Evolutionary conservation across 345 rosid species (phyloP), one percentile per base, ranked within the genome.

Genomic region (Populus nigra): DNA sequence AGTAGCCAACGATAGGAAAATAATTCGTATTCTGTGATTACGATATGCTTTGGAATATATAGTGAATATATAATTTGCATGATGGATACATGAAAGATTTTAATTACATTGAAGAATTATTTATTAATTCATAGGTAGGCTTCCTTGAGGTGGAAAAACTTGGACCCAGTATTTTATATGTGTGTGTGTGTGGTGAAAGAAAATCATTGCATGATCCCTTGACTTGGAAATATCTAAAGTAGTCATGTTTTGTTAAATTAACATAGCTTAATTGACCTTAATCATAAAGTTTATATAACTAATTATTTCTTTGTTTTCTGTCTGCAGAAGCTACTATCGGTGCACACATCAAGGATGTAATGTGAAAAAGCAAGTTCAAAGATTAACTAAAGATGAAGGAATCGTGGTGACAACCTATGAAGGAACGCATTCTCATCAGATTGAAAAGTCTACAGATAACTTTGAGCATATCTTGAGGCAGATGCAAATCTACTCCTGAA

Each of bases 311-410:
- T 29, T 8, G 41, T 68, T 79, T 36, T 1, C 55, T 71, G 23
- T n/a, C 38, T 47, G 8, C 53, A 82, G 85, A 66, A 82, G 85
- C 79, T 82, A 82, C 62, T 82, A 82, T 38, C 55, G 85, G 43
- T 82, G 85, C 22, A 82, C 85, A 11, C 76, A 82, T 67, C 76
- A 78, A 71, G 85, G 85, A 4, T 82, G 85, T 65, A 82, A 65
- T 12, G 85, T 82, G 69, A 82, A 82, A 27, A 82, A 82, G 33
- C 85, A 82, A 78, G 82, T 82, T 22, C 85, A 82, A 17, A 76
- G 85, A 74, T 59, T 78, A 67, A 82, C 82, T 7, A 71, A 73
- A 53, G 85, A 82, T 35, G 85, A 82, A 71, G 79, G 65, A 20
- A 20, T 82, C 22, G 85, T 82, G 63, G 70, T 78, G 45, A 82